Evolutionary conservation across 768 basidiomycete genomes (phyloP).

Genomic region (Leucocoprinus leucothites): DNA sequence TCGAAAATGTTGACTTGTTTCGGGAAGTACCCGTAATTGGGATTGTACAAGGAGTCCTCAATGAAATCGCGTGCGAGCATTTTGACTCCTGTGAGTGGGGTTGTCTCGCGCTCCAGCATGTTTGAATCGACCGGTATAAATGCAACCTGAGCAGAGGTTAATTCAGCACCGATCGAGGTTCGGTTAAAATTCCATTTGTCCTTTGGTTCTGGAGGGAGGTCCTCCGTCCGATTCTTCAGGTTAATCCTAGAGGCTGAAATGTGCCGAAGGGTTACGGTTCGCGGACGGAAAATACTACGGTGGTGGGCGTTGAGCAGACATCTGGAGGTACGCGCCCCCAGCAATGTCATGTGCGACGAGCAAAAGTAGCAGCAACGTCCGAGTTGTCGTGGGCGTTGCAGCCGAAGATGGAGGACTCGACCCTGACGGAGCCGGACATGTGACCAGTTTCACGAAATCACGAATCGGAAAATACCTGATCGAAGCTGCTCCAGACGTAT

Average conservation of each 20-base stretch:
- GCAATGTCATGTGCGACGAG: conserved; percentile 32
- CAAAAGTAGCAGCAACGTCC: background rate
- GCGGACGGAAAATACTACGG: conserved; percentile 5
- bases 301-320: conserved; percentile 25
- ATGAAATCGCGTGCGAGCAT: conserved; percentile 97
- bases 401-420: background rate
- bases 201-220: conserved; percentile 24
- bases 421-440: conserved; percentile 1
- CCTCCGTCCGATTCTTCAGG: conserved; percentile 1
- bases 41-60: conserved; percentile 96
- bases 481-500: conserved; percentile 7
- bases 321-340: conserved; percentile 29
- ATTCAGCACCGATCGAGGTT: conserved; percentile 52
- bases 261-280: background rate
- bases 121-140: conserved; percentile 66
- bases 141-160: conserved; percentile 37
- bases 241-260: conserved; percentile 3
- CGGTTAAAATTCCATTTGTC: conserved; percentile 83
- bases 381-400: background rate
- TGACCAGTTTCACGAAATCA: conserved; percentile 9
- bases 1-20: conserved; percentile 90
- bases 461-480: background rate
- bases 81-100: conserved; percentile 78
- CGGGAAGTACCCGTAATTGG: conserved; percentile 95
- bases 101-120: conserved; percentile 49